Conservation (phyloP, 2,329 filamentous ascomycete genomes). For the Trichoderma sp. region DNA sequence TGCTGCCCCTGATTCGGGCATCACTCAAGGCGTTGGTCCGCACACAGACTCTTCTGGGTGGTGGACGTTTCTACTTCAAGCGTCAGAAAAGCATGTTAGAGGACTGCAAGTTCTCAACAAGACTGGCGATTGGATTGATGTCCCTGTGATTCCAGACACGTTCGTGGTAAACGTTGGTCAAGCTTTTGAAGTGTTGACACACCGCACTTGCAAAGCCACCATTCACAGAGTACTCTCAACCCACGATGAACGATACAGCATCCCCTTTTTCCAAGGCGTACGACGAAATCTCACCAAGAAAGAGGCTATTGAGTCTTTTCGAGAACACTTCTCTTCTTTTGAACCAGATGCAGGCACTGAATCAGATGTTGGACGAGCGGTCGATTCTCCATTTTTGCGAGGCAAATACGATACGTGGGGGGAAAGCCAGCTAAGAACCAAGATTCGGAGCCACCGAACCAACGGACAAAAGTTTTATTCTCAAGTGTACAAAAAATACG, state of each 20-base stretch:
- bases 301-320: slow-evolving; percentile 41
- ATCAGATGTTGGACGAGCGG: slow-evolving; percentile 35
- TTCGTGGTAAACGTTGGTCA: slow-evolving; percentile 60
- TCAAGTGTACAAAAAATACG: slow-evolving; percentile 48
- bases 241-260: slow-evolving; percentile 39
- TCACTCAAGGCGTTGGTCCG: slow-evolving; percentile 55
- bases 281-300: slow-evolving; percentile 44
- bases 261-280: slow-evolving; percentile 52
- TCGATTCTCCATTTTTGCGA: slow-evolving; percentile 50
- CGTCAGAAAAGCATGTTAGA: slow-evolving; percentile 48
- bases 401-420: slow-evolving; percentile 55
- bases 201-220: slow-evolving; percentile 53
- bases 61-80: slow-evolving; percentile 64
- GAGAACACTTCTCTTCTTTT: slow-evolving; percentile 37
- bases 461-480: slow-evolving; percentile 48
- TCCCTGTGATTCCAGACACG: slow-evolving; percentile 45
- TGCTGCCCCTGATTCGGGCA: neutral
- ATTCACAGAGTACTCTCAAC: slow-evolving; percentile 44
- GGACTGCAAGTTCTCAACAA: slow-evolving; percentile 53
- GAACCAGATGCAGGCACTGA: slow-evolving; percentile 26
- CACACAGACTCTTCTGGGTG: slow-evolving; percentile 64
- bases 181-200: slow-evolving; percentile 56
- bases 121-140: slow-evolving; percentile 49
- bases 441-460: slow-evolving; percentile 50
- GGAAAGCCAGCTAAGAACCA: slow-evolving; percentile 53